Base-by-base conservation (phyloP, 306 rosid genomes). In the Vigna angularis region DNA sequence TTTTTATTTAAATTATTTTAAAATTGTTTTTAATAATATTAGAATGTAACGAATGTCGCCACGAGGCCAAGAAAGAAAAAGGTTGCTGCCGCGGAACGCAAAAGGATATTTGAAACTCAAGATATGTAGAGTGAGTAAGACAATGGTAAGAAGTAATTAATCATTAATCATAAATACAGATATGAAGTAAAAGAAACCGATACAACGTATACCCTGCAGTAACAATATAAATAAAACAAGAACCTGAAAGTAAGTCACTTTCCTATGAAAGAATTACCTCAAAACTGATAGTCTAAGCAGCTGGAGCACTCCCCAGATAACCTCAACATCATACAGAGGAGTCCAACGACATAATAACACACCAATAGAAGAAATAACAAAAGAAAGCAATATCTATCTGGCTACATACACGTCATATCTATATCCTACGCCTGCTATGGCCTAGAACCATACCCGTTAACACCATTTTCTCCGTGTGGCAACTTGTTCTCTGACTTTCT, bases 231-330 rank as follows among this genome's bases (percentile, higher is more conserved):
- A 74, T 57, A 74, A 74, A 32, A 67, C 18, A 72, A 63, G 24
- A 32, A 36, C 63, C 72, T 34, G 1, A 44, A 74, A 81, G 57
- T 44, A 74, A 77, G 57, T 51, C 17, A 76, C 78, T 67, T 40
- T 13, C 77, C 79, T 74, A 67, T 59, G 49, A 83, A 88, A 82
- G 87, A 87, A 88, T 87, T 17, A 62, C 64, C 84, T 71, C 82
- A 82, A 78, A 65, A 50, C 72, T 75, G 66, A 75, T 47, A 76
- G 45, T 51, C 86, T 45, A 70, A 59, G 72, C n/a, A 17, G 75
- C 17, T 52, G 72, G 32, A 56, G 57, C 48, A 70, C 36, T 12
- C 56, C 75, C 65, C 15, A 74, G 81, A 44, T 49, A 72, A 76
- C 77, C 73, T 79, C 77, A 70, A 55, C 32, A 66, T 69, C 83